Evolutionary conservation across 108 stramenopile species (phyloP).

Genomic region (Epithemia pelagica): DNA sequence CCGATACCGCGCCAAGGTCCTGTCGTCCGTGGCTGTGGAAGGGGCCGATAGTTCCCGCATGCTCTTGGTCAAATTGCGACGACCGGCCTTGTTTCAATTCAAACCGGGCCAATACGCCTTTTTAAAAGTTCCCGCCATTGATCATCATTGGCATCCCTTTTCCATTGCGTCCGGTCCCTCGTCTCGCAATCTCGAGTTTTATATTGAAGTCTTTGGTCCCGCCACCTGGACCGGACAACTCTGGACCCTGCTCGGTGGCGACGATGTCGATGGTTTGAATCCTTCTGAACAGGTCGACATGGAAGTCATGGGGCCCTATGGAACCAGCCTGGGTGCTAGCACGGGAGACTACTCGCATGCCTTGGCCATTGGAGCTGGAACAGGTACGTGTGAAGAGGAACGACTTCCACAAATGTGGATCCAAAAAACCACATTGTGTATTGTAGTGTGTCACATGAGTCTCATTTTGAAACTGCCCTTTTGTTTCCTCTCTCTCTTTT

Average conservation of each 20-base stretch:
- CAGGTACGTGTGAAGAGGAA: slow-evolving; percentile 4
- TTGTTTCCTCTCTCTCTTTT: too few species aligned
- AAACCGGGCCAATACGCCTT: slow-evolving; percentile 34
- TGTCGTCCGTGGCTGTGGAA: neutral
- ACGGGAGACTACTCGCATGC: slow-evolving; percentile 23
- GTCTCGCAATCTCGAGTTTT: slow-evolving; percentile 6
- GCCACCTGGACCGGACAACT: slow-evolving; percentile 3
- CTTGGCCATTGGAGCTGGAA: slow-evolving; percentile 28
- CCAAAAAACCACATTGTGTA: neutral
- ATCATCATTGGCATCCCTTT: slow-evolving; percentile 35
- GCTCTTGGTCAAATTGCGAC: slow-evolving; percentile 25
- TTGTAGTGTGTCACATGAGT: too few species aligned
- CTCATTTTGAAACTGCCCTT: too few species aligned
- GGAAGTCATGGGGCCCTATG: slow-evolving; percentile 41
- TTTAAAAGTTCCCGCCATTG: slow-evolving; percentile 19
- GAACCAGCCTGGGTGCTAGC: slow-evolving; percentile 24
- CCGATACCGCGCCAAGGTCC: neutral
- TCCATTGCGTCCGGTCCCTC: slow-evolving; percentile 24
- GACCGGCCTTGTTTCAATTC: slow-evolving; percentile 30
- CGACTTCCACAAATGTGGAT: neutral
- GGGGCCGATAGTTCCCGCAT: slow-evolving; percentile 17
- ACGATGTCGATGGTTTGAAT: neutral
- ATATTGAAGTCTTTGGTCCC: slow-evolving; percentile 17
- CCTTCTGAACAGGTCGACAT: neutral
- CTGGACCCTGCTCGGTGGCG: slow-evolving; percentile 10